Evolutionary conservation across 2,329 filamentous ascomycete genomes (phyloP).

Genomic region (Neocucurbitaria cava): DNA sequence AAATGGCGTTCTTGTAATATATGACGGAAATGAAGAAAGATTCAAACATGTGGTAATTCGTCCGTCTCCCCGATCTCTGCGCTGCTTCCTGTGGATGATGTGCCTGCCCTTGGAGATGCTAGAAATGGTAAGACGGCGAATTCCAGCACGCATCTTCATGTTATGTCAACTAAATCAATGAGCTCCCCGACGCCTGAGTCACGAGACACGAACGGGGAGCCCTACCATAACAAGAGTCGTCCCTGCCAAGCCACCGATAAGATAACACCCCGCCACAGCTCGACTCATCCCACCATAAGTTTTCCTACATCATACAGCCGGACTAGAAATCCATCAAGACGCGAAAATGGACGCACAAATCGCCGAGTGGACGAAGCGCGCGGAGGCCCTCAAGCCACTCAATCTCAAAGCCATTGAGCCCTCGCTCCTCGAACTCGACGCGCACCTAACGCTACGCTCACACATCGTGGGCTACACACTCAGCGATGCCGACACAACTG

Average conservation of each 20-base stretch:
- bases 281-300: conserved; percentile 16
- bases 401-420: conserved; percentile 87
- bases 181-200: no score
- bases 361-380: conserved; percentile 64
- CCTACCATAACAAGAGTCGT: background rate
- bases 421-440: conserved; percentile 78
- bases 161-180: no score
- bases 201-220: no score
- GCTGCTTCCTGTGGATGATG: background rate
- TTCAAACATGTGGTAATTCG: conserved; percentile 4
- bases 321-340: background rate
- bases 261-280: conserved; percentile 2
- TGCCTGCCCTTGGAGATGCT: conserved; percentile 2
- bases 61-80: background rate
- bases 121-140: no score
- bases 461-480: conserved; percentile 84
- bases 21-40: conserved; percentile 5
- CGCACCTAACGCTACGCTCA: conserved; percentile 84
- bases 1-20: conserved; percentile 23
- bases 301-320: conserved; percentile 8
- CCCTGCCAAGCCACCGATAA: conserved; percentile 16
- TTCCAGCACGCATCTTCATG: no score
- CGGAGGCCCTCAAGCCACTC: conserved; percentile 59
- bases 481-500: conserved; percentile 76
- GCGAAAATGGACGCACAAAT: conserved; percentile 47